Conservation (phyloP, 768 basidiomycete genomes). For the Lactarius hengduanensis region DNA sequence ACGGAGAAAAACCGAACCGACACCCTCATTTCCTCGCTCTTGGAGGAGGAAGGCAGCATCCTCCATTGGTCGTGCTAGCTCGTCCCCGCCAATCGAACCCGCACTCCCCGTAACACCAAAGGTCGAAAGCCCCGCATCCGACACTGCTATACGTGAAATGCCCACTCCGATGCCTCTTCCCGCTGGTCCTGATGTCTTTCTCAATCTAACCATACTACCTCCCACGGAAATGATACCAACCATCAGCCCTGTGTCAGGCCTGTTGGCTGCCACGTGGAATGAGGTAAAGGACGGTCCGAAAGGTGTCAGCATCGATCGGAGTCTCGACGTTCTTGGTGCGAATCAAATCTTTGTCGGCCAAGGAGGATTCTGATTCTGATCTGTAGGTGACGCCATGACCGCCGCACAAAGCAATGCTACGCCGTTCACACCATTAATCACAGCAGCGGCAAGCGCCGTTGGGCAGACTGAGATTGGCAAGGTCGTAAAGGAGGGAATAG, state of each 20-base stretch:
- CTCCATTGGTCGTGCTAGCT: background rate
- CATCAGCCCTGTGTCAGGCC: background rate
- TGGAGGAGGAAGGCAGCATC: conserved; percentile 2
- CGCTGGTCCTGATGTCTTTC: background rate
- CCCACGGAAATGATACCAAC: background rate
- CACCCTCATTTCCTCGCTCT: background rate
- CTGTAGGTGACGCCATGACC: background rate
- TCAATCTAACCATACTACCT: background rate
- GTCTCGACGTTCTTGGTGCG: background rate
- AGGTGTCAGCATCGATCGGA: background rate
- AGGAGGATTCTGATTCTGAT: background rate
- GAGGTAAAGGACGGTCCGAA: conserved; percentile 1
- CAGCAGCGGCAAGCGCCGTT: background rate
- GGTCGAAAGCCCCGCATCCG: background rate
- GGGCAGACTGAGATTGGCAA: conserved; percentile 12
- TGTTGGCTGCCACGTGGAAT: background rate
- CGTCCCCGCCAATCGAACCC: background rate
- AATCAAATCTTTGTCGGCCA: background rate
- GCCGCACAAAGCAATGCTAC: background rate
- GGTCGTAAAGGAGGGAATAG: conserved; percentile 29
- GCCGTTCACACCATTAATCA: conserved; percentile 4
- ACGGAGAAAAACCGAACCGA: background rate
- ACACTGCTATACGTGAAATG: background rate
- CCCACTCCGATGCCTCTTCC: conserved; percentile 1
- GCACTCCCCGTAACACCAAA: background rate